Percentiles rank a stretch among this genome's conserved stretches.
phyloP scores from a whole-genome alignment of 2,329 filamentous ascomycete species.

The Cercospora citrullina region DNA sequence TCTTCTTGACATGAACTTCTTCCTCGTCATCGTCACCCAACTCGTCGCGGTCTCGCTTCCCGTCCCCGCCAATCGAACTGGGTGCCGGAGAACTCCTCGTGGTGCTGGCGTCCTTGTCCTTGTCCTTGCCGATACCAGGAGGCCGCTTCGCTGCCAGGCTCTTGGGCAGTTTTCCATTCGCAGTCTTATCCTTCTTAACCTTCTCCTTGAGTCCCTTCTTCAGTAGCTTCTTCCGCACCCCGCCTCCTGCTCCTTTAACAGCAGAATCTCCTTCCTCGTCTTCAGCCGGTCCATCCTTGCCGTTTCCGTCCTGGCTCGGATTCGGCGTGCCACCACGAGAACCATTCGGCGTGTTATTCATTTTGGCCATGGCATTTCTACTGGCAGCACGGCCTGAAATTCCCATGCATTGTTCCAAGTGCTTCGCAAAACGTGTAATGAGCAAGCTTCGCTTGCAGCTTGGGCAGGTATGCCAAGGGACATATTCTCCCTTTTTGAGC shows the following conservation, averaged over 20 bases:
- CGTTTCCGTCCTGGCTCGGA: constrained; percentile 30
- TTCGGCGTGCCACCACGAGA: constrained; percentile 39
- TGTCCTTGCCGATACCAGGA: constrained; percentile 13
- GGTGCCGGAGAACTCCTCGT: constrained; percentile 27
- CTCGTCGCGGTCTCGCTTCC: constrained; percentile 41
- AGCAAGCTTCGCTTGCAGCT: constrained; percentile 62
- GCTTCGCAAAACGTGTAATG: constrained; percentile 61
- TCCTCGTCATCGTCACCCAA: constrained; percentile 38
- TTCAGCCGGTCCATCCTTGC: constrained; percentile 30
- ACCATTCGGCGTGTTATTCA: constrained; percentile 38
- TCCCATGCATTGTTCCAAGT: constrained; percentile 62
- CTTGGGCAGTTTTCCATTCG: constrained; percentile 38
- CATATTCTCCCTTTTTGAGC: constrained; percentile 53
- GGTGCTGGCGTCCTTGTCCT: constrained; percentile 16
- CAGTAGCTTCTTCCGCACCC: constrained; percentile 40
- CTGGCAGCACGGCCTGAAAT: constrained; percentile 56
- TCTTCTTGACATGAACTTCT: constrained; percentile 39
- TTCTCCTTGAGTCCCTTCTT: constrained; percentile 47
- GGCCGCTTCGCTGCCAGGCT: constrained; percentile 31
- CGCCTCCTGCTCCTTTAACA: constrained; percentile 32
- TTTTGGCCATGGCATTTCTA: constrained; percentile 52
- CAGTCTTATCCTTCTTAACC: constrained; percentile 46
- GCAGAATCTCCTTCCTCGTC: constrained; percentile 35
- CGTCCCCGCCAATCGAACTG: constrained; percentile 26
- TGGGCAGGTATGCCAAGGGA: constrained; percentile 59